Evolutionary conservation across 2,329 filamentous ascomycete species (phyloP).

Genomic region (Penicillium sp.): DNA sequence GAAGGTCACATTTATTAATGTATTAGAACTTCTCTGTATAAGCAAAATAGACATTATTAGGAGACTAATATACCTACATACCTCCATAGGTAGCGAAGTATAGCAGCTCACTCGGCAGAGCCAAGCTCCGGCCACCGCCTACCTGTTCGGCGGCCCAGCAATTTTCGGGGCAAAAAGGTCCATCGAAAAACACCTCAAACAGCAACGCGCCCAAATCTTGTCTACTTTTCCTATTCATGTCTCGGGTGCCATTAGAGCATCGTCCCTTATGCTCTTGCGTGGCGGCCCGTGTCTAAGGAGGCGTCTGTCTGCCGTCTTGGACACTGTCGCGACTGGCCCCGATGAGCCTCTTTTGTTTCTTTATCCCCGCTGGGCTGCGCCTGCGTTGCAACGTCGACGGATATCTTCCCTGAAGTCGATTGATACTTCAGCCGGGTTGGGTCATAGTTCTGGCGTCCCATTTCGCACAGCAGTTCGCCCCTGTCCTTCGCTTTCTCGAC

Average conservation of each 20-base stretch:
- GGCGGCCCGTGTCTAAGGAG: conserved; percentile 42
- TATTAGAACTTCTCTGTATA: background rate
- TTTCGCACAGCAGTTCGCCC: background rate
- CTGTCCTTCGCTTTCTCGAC: conserved; percentile 7
- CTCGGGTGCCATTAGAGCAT: conserved; percentile 13
- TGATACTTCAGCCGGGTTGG: conserved; percentile 2
- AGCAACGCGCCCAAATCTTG: conserved; percentile 1
- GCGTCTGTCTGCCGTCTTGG: conserved; percentile 36
- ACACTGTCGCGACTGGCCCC: conserved; percentile 36
- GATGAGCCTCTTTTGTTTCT: conserved; percentile 47
- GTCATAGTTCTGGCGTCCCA: background rate
- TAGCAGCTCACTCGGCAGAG: conserved; percentile 1
- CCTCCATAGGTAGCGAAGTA: background rate
- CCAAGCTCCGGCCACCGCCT: conserved; percentile 23
- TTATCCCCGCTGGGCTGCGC: conserved; percentile 43
- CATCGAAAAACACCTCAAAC: conserved; percentile 6
- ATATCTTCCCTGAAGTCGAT: conserved; percentile 16
- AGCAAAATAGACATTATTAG: background rate
- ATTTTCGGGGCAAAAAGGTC: conserved; percentile 21
- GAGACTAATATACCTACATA: background rate
- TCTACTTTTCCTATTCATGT: conserved; percentile 13
- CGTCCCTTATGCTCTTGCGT: conserved; percentile 43
- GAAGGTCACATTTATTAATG: conserved; percentile 38
- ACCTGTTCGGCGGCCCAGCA: conserved; percentile 18
- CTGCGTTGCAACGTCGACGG: conserved; percentile 23